Evolutionary conservation across 2,329 filamentous ascomycete genomes (phyloP).

Genomic region (Ophiosphaerella korrae): DNA sequence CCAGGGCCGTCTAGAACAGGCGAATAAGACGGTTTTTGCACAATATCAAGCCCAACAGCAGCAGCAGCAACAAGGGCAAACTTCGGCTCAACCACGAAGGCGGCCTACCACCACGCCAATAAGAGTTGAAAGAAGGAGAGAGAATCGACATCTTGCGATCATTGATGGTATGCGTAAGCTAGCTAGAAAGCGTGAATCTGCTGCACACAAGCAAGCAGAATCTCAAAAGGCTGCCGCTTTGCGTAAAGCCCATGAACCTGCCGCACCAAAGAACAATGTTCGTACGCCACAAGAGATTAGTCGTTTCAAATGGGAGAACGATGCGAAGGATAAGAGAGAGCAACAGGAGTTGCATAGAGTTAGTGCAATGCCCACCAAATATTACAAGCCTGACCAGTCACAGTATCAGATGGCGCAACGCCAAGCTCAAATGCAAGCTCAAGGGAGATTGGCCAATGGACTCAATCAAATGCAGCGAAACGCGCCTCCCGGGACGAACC

Average conservation of each 20-base stretch:
- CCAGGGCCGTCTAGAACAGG: constrained; percentile 66
- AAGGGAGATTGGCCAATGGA: constrained; percentile 45
- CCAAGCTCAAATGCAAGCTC: constrained; percentile 46
- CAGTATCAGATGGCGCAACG: constrained; percentile 46
- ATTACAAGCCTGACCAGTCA: constrained; percentile 14
- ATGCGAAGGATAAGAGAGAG: constrained; percentile 67
- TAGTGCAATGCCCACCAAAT: constrained; percentile 16
- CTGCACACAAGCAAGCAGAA: constrained; percentile 86
- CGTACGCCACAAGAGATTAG: constrained; percentile 92
- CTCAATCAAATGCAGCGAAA: constrained; percentile 50
- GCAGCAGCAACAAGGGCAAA: constrained; percentile 58
- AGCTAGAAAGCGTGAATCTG: constrained; percentile 89
- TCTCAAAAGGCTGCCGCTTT: constrained; percentile 70
- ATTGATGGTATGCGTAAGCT: constrained; percentile 95
- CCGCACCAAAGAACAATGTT: constrained; percentile 62
- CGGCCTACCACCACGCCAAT: constrained; percentile 73
- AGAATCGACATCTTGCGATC: constrained; percentile 83
- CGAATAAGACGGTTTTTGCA: constrained; percentile 63
- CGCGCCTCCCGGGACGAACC: constrained; percentile 44
- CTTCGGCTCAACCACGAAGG: constrained; percentile 60
- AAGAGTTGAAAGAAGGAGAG: constrained; percentile 83
- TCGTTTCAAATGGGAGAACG: constrained; percentile 83
- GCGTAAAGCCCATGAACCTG: constrained; percentile 77
- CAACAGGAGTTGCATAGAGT: constrained; percentile 62
- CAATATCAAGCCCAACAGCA: constrained; percentile 62